Evolutionary conservation across 306 rosid genomes (phyloP).

Genomic region (Trifolium pratense): DNA sequence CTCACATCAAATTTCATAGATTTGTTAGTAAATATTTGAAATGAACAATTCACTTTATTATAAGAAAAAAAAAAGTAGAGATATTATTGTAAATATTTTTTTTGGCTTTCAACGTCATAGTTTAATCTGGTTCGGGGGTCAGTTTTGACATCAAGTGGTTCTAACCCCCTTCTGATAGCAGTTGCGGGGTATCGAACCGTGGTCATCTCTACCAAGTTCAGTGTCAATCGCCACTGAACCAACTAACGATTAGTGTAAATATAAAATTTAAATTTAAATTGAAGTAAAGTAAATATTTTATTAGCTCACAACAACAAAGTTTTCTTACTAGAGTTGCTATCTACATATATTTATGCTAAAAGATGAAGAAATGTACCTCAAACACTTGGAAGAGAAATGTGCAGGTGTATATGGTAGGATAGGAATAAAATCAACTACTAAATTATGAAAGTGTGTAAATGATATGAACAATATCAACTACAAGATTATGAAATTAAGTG

Average conservation of each 20-base stretch:
- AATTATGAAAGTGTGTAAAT: not conserved
- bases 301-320: not conserved
- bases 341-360: not conserved
- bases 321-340: not conserved
- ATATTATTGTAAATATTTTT: not conserved
- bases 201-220: too few relatives aligned
- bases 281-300: not conserved
- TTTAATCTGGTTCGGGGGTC: too few relatives aligned
- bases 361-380: slow-evolving; percentile 12
- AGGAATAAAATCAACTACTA: not conserved
- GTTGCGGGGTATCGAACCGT: too few relatives aligned
- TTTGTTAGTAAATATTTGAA: not conserved
- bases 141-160: too few relatives aligned
- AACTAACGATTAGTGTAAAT: not conserved
- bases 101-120: too few relatives aligned
- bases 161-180: too few relatives aligned
- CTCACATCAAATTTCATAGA: too few relatives aligned
- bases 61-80: not conserved
- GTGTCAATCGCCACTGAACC: too few relatives aligned
- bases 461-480: not conserved
- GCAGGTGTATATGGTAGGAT: not conserved
- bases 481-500: not conserved
- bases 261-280: not conserved
- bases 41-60: not conserved
- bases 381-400: not conserved